These are phyloP conservation scores for Fusarium albosuccineum DNA, from an alignment of 2,329 filamentous ascomycete genomes.

Conservation along the genomic window DNA sequence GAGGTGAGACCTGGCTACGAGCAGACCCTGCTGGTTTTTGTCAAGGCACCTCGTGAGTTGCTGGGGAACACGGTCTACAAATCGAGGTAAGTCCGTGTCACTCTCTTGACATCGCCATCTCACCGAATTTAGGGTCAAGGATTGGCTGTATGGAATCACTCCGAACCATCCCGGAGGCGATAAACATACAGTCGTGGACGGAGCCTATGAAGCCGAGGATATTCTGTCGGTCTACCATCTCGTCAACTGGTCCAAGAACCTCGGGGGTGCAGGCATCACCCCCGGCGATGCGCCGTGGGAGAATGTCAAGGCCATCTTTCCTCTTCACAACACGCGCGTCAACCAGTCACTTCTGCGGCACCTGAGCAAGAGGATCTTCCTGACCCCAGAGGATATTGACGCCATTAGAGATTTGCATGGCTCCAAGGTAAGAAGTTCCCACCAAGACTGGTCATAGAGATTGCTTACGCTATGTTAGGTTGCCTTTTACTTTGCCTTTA, in stretches of 20 bases:
- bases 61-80: constrained; percentile 76
- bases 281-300: constrained; percentile 70
- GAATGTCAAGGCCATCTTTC: constrained; percentile 71
- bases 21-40: constrained; percentile 76
- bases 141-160: constrained; percentile 80
- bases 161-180: constrained; percentile 71
- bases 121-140: constrained; percentile 68
- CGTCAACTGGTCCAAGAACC: constrained; percentile 67
- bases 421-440: constrained; percentile 59
- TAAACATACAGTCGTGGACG: constrained; percentile 66
- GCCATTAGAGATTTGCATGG: constrained; percentile 73
- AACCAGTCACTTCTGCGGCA: constrained; percentile 70
- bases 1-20: constrained; percentile 79
- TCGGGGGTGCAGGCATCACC: constrained; percentile 74
- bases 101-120: neutral
- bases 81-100: constrained; percentile 63
- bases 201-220: constrained; percentile 72
- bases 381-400: constrained; percentile 67
- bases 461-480: constrained; percentile 57
- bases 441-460: fast-evolving
- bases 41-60: constrained; percentile 72
- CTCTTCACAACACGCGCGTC: constrained; percentile 69
- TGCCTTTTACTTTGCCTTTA: constrained; percentile 87
- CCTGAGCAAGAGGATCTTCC: constrained; percentile 65
- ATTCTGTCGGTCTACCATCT: constrained; percentile 79